Conservation (phyloP, 2,329 filamentous ascomycete species). For the Cladosporium oxysporum region DNA sequence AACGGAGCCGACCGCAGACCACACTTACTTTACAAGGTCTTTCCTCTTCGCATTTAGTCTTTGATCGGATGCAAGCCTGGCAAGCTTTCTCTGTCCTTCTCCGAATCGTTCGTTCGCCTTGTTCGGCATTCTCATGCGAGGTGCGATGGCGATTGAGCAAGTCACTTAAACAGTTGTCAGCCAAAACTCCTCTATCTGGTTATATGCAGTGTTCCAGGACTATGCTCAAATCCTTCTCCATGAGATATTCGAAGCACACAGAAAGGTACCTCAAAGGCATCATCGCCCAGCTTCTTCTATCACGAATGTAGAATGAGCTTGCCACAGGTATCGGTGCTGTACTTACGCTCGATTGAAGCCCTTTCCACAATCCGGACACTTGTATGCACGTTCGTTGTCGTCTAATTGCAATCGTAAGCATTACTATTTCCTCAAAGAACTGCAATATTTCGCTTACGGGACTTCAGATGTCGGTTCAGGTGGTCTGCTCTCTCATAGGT, state of each 20-base stretch:
- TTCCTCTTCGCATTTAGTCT: slow-evolving; percentile 33
- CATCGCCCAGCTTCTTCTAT: background rate
- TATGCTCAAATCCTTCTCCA: too few relatives aligned
- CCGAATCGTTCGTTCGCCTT: slow-evolving; percentile 26
- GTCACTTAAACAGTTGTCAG: slow-evolving; percentile 19
- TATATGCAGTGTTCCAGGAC: background rate
- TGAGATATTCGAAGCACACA: background rate
- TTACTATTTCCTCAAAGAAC: background rate
- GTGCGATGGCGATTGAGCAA: slow-evolving; percentile 32
- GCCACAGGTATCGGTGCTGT: background rate
- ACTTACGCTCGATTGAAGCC: slow-evolving; percentile 31
- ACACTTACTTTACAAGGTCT: slow-evolving; percentile 27
- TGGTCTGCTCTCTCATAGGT: slow-evolving; percentile 32
- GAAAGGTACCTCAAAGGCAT: background rate
- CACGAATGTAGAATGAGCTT: background rate
- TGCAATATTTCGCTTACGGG: slow-evolving; percentile 18
- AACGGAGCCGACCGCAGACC: background rate
- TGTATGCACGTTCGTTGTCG: slow-evolving; percentile 31
- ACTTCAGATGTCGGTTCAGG: slow-evolving; percentile 31
- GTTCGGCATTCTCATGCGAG: slow-evolving; percentile 26
- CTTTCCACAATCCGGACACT: slow-evolving; percentile 31
- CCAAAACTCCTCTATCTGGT: background rate
- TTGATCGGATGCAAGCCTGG: slow-evolving; percentile 30
- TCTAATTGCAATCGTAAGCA: slow-evolving; percentile 15
- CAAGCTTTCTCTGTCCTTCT: slow-evolving; percentile 30